Base-by-base conservation (phyloP, 371 early-diverging fungal species). In the Umbelopsis sp. region DNA sequence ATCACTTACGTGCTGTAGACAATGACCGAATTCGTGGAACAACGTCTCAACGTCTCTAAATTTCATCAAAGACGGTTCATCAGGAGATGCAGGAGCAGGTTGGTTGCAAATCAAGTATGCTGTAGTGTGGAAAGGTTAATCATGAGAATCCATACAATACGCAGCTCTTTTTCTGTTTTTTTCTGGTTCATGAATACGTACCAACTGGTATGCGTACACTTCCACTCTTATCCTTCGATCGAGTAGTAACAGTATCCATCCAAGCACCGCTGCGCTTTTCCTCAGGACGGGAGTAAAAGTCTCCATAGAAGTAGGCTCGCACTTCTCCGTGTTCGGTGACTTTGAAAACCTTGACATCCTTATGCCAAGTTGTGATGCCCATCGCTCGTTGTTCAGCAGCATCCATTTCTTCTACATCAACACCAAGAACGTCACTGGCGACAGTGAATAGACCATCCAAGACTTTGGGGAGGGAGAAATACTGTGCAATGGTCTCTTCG, bases 1-100 rank as follows among this genome's bases (percentile, higher is more conserved):
- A 41, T 10, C 44, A 32, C 77, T 70, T 67, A 80, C 82, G 72
- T 90, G 90, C 63, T 90, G 90, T 35, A 90, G 69, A 66, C 90
- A 87, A 68, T 90, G 90, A 1, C 90, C 90, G 72, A 90, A 90
- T 71, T 90, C 90, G 70, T 90, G 90, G 72, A 90, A 90, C 16
- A 90, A 71, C 0, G 90, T 90, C 35, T 84, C 80, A 3, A 90
- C 88, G 69, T 90, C 89, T 37, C 86, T 67, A 52, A 87, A 88
- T 65, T 87, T 87, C 89, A 90, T 88, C 41, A 84, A 65, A 2
- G 89, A 86, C 4, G 88, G 86, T 65, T 80, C 79, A 10, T 77
- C 71, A 0, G 76, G 75, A 14, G 83, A 79, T 25, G 70, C 67
- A n/a, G 90, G 89, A 25, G 85, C 74, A 2, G 88, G 81, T 66